Base-by-base conservation (phyloP, 345 rosid species). In the Adansonia digitata region DNA sequence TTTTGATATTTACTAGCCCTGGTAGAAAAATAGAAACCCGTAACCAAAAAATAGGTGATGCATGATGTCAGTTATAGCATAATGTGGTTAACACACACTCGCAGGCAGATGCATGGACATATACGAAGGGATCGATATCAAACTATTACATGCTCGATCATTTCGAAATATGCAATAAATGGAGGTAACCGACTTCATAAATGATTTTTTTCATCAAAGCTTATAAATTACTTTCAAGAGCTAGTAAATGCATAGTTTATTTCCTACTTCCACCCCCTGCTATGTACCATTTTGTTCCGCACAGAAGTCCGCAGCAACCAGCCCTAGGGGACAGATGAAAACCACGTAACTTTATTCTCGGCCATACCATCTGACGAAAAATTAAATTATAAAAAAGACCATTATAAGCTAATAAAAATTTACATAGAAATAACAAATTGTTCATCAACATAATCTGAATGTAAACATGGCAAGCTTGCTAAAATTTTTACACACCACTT, bases 181-280 rank as follows among this genome's bases (percentile, higher is more conserved):
- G 5, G 26, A 59, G 42, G 68, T 39, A 5, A 42, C 14, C 42
- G 4, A 20, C 20, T 40, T 64, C 13, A 20, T 2, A 0, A 4
- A 24, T 1, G 37, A 45, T 43, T 35, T 35, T 68, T 57, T 46
- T 60, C 27, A 40, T 56, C 24, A 18, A 42, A 24, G 24, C 34
- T 27, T 8, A 57, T 27, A 72, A n/a, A 57, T 43, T 29, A 57
- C 9, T 48, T 48, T 69, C 24, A 73, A 42, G 27, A 59, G 12
- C 51, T 17, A 56, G 40, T 29, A 29, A 39, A 53, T 48, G 57
- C 92, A 67, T 93, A 95, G 97, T 75, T 81, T 93, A 93, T 82
- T 95, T 95, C 83, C 93, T 85, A 91, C 89, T 93, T 84, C 99
- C 99, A 61, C 99, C 99, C 70, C 99, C 99, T 12, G 89, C 87